phyloP scores from a whole-genome alignment of 2,329 filamentous ascomycete genomes.

The Westerdykella sp. region DNA sequence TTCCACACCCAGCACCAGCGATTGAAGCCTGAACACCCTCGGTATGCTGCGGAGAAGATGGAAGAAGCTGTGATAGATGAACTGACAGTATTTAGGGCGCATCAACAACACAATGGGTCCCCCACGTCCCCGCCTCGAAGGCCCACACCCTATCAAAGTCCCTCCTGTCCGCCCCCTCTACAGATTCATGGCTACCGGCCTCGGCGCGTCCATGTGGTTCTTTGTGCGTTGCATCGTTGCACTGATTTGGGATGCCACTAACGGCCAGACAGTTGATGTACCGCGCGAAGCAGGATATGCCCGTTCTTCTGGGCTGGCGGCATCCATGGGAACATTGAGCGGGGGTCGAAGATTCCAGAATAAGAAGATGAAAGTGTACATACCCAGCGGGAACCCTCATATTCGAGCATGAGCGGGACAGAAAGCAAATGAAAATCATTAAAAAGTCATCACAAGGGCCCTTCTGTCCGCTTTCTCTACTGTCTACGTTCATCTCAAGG shows the following conservation, averaged over 20 bases:
- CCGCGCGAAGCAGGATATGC: conserved; percentile 91
- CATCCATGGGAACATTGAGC: conserved; percentile 53
- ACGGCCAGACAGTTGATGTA: conserved; percentile 69
- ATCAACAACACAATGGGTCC: conserved; percentile 28
- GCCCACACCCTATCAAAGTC: conserved; percentile 51
- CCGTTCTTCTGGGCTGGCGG: conserved; percentile 84
- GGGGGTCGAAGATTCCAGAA: neutral
- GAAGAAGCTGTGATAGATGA: neutral
- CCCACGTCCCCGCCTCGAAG: conserved; percentile 31
- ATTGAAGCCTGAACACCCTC: conserved; percentile 25
- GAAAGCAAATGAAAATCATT: no score
- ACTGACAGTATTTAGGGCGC: conserved; percentile 14
- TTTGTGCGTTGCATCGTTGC: conserved; percentile 59
- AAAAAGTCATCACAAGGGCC: no score
- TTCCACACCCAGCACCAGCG: conserved; percentile 18
- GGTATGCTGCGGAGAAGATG: conserved; percentile 12
- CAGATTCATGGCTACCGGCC: conserved; percentile 75
- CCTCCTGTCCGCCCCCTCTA: conserved; percentile 65
- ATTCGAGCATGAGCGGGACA: no score
- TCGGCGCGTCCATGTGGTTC: conserved; percentile 98
- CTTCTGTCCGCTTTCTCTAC: no score
- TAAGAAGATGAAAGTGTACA: no score
- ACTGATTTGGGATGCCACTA: conserved; percentile 8
- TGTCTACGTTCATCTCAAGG: no score
- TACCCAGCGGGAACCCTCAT: no score